Base-by-base conservation (phyloP, 495 filamentous ascomycete species). In the Podospora bellae-mahoneyi region DNA sequence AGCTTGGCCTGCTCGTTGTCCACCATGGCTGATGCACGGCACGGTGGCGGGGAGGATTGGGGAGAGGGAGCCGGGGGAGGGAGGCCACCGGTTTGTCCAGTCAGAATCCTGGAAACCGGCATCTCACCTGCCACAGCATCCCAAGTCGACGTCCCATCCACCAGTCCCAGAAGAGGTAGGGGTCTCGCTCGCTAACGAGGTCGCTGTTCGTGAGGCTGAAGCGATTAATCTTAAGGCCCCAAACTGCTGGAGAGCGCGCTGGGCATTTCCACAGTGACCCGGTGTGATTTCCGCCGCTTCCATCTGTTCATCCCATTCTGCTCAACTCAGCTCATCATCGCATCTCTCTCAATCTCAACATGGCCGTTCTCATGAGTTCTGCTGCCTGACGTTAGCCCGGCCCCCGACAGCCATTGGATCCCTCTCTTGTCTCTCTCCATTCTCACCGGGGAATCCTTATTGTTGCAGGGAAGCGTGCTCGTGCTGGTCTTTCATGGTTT, bases 121-220 rank as follows among this genome's bases (percentile, higher is more conserved):
- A 48, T 58, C 55, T 26, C 55, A 58, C 55, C 55, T 58, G 55
- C 55, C 23, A 58, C 55, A 58, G 55, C n/a, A 58, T 58, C 55
- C 55, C 55, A 58, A 58, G 55, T 30, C 59, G 9, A 18, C 34
- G 28, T 32, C 34, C 18, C 27, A 44, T 39, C 18, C 34, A 63
- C 61, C 61, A 44, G 9, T 16, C 19, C 32, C 61, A 63, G 61
- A 63, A 39, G 32, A 34, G 61, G 61, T 48, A 27, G 34, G 34
- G 61, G 61, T 32, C 32, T 48, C 61, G 27, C 30, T 63, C 61
- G 61, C 61, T 63, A 63, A 63, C 18, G 30, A 26, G 34, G 28
- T 63, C 44, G 58, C 66, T 66, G 64, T 58, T 44, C 32, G 68
- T 69, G 68, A 69, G 68, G 68, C 68, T 69, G 68, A 69, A 69